These are phyloP conservation scores for Mortierella sp. DNA, from an alignment of 371 early-diverging fungal genomes.

Conservation along the genomic window DNA sequence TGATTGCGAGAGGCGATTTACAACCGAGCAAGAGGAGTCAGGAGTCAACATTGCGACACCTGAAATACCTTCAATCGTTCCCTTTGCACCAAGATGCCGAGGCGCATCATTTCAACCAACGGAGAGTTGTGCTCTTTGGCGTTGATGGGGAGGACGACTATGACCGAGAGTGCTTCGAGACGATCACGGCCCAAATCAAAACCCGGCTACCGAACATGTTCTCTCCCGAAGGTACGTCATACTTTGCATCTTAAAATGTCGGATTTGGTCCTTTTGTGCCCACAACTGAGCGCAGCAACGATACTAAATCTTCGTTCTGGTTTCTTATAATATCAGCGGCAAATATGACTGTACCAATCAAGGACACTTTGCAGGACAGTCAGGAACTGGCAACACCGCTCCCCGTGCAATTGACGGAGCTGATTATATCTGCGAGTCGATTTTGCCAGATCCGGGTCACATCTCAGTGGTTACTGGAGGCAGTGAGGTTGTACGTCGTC, in stretches of 20 bases:
- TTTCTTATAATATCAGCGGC: conserved; percentile 59
- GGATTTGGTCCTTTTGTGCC: background rate
- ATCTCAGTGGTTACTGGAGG: conserved; percentile 70
- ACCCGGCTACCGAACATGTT: conserved; percentile 57
- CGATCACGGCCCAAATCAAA: conserved; percentile 47
- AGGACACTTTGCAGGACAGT: conserved; percentile 59
- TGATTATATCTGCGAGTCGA: conserved; percentile 62
- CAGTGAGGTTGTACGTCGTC: conserved; percentile 78
- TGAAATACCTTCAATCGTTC: conserved; percentile 69
- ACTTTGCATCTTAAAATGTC: background rate
- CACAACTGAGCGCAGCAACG: background rate
- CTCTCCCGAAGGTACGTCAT: conserved; percentile 52
- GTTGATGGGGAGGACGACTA: conserved; percentile 55
- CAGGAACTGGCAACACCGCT: conserved; percentile 58
- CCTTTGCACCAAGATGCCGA: conserved; percentile 58
- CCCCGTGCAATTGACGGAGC: conserved; percentile 55
- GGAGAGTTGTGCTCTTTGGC: conserved; percentile 65
- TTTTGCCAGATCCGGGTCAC: conserved; percentile 68
- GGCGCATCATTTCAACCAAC: conserved; percentile 67
- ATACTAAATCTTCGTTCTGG: background rate
- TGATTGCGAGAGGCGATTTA: conserved; percentile 78
- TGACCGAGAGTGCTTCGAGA: conserved; percentile 48
- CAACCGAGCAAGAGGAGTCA: conserved; percentile 60
- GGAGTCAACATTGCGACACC: conserved; percentile 62
- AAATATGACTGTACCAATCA: conserved; percentile 65